phyloP scores from a whole-genome alignment of 495 filamentous ascomycete genomes.

The Neurospora sp. region DNA sequence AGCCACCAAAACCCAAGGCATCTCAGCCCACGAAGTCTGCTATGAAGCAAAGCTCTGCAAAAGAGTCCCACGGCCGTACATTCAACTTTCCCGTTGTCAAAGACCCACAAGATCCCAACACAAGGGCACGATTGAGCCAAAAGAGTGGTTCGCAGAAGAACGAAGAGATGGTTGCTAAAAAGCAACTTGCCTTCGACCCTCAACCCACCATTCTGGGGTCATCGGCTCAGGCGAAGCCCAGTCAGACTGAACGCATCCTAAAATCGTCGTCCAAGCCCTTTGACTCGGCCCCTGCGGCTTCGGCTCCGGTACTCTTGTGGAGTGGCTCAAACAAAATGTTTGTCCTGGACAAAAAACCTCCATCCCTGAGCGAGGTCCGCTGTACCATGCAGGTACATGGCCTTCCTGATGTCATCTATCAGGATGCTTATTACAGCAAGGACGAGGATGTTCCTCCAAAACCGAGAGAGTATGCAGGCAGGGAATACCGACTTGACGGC shows the following conservation, averaged over 20 bases:
- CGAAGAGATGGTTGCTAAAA: conserved; percentile 24
- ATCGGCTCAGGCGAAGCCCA: neutral
- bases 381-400: conserved; percentile 33
- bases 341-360: conserved; percentile 22
- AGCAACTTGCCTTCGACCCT: conserved; percentile 30
- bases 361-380: conserved; percentile 26
- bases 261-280: neutral
- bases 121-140: conserved; percentile 60
- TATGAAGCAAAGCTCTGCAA: conserved; percentile 8
- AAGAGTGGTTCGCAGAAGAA: conserved; percentile 36
- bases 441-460: conserved; percentile 76
- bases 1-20: neutral
- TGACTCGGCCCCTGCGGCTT: neutral
- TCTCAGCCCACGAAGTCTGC: conserved; percentile 14
- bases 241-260: neutral
- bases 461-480: conserved; percentile 74
- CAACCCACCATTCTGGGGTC: conserved; percentile 5
- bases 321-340: conserved; percentile 16
- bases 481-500: conserved; percentile 73
- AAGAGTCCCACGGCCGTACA: conserved; percentile 20
- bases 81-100: conserved; percentile 72
- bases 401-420: conserved; percentile 55
- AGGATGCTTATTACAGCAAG: conserved; percentile 80
- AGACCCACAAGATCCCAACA: conserved; percentile 57
- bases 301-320: conserved; percentile 6